phyloP scores from a whole-genome alignment of 257 asterid species.

The Solanum neorickii region DNA sequence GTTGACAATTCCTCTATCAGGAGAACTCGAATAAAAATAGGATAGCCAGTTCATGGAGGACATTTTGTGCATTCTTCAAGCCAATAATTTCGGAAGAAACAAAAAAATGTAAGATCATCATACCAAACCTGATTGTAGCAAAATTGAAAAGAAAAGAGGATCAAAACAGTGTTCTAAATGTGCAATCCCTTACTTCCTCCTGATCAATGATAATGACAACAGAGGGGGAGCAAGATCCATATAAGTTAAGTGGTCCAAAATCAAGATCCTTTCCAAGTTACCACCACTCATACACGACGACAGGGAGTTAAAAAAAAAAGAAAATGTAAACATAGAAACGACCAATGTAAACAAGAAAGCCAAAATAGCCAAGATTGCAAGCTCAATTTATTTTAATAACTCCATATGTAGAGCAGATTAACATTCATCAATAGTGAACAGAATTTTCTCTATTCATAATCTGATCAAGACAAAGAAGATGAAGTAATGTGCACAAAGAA shows the following conservation, averaged over 20 bases:
- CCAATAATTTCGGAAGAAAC: neutral
- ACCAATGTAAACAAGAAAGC: neutral
- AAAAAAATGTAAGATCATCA: neutral
- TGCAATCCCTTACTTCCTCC: neutral
- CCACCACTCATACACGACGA: neutral
- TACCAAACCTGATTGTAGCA: neutral
- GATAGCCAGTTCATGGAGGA: neutral
- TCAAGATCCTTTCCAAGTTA: neutral
- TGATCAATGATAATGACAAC: neutral
- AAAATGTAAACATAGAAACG: neutral
- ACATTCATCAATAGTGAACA: neutral
- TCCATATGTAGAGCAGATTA: neutral
- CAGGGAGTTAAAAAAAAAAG: neutral
- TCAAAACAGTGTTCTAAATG: neutral
- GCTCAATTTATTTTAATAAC: neutral
- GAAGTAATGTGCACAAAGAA: neutral
- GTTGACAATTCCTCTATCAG: neutral
- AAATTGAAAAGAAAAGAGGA: neutral
- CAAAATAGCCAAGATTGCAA: neutral
- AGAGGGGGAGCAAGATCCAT: neutral
- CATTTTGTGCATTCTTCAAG: neutral
- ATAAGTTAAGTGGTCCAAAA: neutral
- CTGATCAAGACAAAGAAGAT: neutral
- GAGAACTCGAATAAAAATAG: neutral
- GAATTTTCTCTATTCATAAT: neutral